Conservation (phyloP, 768 basidiomycete species). For the Dendrothele bispora region DNA sequence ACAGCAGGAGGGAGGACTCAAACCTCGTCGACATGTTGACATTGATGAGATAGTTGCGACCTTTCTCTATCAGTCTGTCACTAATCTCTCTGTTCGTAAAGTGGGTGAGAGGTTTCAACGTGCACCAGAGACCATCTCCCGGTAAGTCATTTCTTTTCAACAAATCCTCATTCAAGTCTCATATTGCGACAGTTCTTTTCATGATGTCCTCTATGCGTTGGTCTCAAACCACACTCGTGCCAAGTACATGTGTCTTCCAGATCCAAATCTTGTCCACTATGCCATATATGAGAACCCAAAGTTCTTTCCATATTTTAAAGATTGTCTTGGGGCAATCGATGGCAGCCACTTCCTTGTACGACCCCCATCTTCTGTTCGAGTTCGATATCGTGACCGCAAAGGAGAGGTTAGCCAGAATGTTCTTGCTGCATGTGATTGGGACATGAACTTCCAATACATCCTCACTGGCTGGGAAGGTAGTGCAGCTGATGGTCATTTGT, state of each 20-base stretch:
- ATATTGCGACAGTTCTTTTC: conserved; percentile 20
- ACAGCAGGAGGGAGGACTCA: conserved; percentile 1
- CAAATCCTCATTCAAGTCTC: too few relatives aligned
- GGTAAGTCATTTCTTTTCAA: conserved; percentile 16
- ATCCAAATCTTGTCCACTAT: not conserved
- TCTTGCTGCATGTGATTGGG: conserved; percentile 28
- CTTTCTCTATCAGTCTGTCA: conserved; percentile 26
- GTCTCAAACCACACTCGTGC: conserved; percentile 23
- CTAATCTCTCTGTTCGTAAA: conserved; percentile 14
- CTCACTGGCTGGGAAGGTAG: conserved; percentile 36
- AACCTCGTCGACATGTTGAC: conserved; percentile 9
- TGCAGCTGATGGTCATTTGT: conserved; percentile 28
- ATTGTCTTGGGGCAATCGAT: conserved; percentile 26
- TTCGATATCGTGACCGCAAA: conserved; percentile 14
- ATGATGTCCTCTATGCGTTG: conserved; percentile 16
- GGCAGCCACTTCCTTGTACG: conserved; percentile 19
- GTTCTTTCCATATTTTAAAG: conserved; percentile 27
- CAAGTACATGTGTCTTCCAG: conserved; percentile 17
- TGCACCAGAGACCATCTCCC: conserved; percentile 19
- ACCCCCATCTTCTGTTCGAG: conserved; percentile 9
- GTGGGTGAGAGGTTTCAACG: conserved; percentile 22
- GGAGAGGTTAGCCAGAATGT: conserved; percentile 30
- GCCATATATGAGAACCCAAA: conserved; percentile 16
- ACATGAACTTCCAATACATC: conserved; percentile 28
- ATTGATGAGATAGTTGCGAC: conserved; percentile 24